Base-by-base conservation (phyloP, 169 alveolate genomes). In the Plasmodium vinckei region DNA sequence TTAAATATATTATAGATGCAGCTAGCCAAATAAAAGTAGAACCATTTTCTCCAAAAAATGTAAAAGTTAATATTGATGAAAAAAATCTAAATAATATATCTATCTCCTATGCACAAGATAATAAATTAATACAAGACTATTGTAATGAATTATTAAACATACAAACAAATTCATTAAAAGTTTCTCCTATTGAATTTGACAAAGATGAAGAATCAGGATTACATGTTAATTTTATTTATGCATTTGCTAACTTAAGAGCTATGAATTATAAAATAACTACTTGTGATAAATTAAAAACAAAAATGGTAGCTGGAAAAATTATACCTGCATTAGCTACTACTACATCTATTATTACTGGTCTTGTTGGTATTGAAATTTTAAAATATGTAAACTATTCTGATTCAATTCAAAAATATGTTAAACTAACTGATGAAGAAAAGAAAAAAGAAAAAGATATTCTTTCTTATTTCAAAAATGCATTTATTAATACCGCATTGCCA, bases 321-420 rank as follows among this genome's bases (percentile, higher is more conserved):
- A 98, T 99, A 42, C 99, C 99, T 21, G 99, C 99, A 60, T 97
- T 99, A 57, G 99, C 99, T 56, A 99, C 99, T 23, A 99, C 99
- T 21, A 99, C 99, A 13, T 99, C 99, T 33, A 98, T 98, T 98
- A 95, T 98, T 64, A 98, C 99, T 13, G 99, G 99, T 1, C 92
- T 98, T 75, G 99, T 98, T 9, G 95, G 98, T 59, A 92, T 97
- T 33, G 99, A 98, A 92, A 88, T 98, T 87, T 88, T 96, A 92
- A 97, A 97, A 73, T 73, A 94, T 61, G 84, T 94, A 23, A 69
- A 79, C 53, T 87, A 92, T 75, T 65, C 71, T 75, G 88, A 69
- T 47, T 71, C 70, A 53, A 69, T 88, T 23, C 87, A 88, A 21
- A 87, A 49, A 1, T 94, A 70, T 47, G 75, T 87, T 9, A 63